Conservation (phyloP, 805 yeast genomes). For the Diddensiella santjacobensis region DNA sequence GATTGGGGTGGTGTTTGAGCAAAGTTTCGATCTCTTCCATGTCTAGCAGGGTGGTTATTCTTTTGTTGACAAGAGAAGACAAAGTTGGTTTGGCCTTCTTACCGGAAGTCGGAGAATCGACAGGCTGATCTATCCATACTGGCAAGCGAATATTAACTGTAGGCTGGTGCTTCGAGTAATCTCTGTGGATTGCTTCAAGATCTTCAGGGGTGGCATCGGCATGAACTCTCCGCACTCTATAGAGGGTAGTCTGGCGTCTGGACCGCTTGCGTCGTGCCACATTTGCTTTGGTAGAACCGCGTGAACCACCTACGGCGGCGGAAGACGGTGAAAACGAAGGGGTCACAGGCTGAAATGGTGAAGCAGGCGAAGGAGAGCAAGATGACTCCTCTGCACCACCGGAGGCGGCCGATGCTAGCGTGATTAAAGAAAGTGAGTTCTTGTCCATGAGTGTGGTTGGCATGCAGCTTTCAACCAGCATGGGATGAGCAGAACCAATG, state of each 20-base stretch:
- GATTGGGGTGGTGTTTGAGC: slow-evolving; percentile 1
- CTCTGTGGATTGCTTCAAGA: slow-evolving; percentile 5
- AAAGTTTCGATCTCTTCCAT: slow-evolving; percentile 1
- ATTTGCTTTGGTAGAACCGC: not conserved
- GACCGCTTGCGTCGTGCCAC: slow-evolving; percentile 3
- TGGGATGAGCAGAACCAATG: too few relatives aligned
- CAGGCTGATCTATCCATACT: slow-evolving; percentile 11
- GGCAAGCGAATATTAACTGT: slow-evolving; percentile 7
- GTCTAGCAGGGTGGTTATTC: slow-evolving; percentile 1
- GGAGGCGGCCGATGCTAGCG: too few relatives aligned
- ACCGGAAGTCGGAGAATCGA: not conserved
- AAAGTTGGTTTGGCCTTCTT: not conserved
- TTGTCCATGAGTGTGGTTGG: too few relatives aligned
- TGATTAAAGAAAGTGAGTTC: too few relatives aligned
- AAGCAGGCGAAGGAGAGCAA: not conserved
- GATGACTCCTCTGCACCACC: not conserved
- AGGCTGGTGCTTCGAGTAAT: slow-evolving; percentile 8
- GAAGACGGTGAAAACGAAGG: not conserved
- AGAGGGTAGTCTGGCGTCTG: slow-evolving; percentile 7
- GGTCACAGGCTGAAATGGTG: not conserved
- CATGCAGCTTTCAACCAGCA: too few relatives aligned
- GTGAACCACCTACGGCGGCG: not conserved
- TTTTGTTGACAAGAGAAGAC: slow-evolving; percentile 1
- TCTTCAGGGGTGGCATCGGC: slow-evolving; percentile 10
- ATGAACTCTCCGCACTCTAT: slow-evolving; percentile 10